A percentile compares a stretch with the other conserved stretches of the same genome.
These are phyloP conservation scores for Vanrija pseudolonga DNA, from an alignment of 1,284 basidiomycete species.

Conservation along the genomic window DNA sequence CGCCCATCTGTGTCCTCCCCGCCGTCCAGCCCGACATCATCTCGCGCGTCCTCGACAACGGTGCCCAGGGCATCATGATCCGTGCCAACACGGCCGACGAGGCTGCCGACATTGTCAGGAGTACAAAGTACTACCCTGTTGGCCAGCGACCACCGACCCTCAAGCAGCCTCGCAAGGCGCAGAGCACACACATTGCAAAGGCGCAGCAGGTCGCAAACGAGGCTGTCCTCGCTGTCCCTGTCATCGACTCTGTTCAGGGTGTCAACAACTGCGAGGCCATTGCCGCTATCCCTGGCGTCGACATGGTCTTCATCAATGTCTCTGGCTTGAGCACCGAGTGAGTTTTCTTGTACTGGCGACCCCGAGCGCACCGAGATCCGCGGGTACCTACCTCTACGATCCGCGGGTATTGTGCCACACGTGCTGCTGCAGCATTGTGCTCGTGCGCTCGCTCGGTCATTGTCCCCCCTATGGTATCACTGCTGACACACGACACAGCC, in stretches of 20 bases:
- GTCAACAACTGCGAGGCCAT: constrained; percentile 41
- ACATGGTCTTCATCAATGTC: constrained; percentile 8
- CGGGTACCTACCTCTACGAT: neutral
- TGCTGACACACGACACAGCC: too few species aligned
- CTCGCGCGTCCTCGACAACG: constrained; percentile 13
- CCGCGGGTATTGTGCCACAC: neutral
- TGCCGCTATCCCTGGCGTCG: constrained; percentile 36
- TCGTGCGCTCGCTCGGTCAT: too few species aligned
- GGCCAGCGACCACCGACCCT: too few species aligned
- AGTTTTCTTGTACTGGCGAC: neutral
- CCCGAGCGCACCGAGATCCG: too few species aligned
- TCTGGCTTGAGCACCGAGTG: constrained; percentile 21
- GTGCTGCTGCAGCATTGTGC: too few species aligned
- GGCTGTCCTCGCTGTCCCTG: neutral
- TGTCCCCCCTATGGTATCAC: too few species aligned
- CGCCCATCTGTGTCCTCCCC: constrained; percentile 8
- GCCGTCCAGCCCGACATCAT: constrained; percentile 7
- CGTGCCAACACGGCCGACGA: too few species aligned
- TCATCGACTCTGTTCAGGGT: constrained; percentile 38
- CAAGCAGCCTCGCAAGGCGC: too few species aligned
- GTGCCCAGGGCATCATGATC: constrained; percentile 12
- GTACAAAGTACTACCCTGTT: too few species aligned
- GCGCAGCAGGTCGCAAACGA: neutral
- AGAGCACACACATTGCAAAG: too few species aligned
- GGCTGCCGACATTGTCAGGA: too few species aligned